Evolutionary conservation across 1,139 yeast genomes (phyloP), one percentile per base, ranked within the genome.

Genomic region (Meyerozyma carpophila): DNA sequence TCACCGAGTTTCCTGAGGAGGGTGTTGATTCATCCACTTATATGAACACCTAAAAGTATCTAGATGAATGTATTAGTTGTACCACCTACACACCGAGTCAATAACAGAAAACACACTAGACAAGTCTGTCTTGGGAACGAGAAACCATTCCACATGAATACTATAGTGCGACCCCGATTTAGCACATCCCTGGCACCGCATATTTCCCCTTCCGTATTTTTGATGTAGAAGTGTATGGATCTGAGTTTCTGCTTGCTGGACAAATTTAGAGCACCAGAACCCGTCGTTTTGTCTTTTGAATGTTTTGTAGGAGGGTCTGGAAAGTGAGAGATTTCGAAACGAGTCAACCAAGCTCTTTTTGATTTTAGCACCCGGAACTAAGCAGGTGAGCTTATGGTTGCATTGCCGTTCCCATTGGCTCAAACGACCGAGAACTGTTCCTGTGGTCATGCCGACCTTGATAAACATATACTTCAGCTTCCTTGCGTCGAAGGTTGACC

Each of bases 11-110:
- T 83, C 98, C 98, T 50, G 98, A 86, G 63, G 98, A 89, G 66
- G 98, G 98, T 68, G 91, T 93, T 60, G 98, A 93, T 67, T 93
- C 98, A 57, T 84, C 96, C 48, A 89, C 97, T 58, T 93, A 93
- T 74, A 90, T 93, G 96, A 93, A 91, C 82, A 87, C 96, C 56
- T 91, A 76, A 37, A 32, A 34, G 27, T 39, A 39, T 34, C 41
- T 20, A 36, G 20, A 40, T 21, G 26, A 44, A 42, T 37, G 47
- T 37, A 36, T 38, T 43, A 41, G 37, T 46, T 44, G 16, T n/a
- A 28, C 10, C 16, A 13, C 5, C 37, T 18, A 44, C 71, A 65
- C 11, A 52, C 53, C 5, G 48, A 32, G 48, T 76, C 75, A 11
- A 81, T 76, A 0, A 70, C 44, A 11, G 50, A 43, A 56, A 75